Conservation (phyloP, 2,329 filamentous ascomycete species). For the Cucurbitaria berberidis region DNA sequence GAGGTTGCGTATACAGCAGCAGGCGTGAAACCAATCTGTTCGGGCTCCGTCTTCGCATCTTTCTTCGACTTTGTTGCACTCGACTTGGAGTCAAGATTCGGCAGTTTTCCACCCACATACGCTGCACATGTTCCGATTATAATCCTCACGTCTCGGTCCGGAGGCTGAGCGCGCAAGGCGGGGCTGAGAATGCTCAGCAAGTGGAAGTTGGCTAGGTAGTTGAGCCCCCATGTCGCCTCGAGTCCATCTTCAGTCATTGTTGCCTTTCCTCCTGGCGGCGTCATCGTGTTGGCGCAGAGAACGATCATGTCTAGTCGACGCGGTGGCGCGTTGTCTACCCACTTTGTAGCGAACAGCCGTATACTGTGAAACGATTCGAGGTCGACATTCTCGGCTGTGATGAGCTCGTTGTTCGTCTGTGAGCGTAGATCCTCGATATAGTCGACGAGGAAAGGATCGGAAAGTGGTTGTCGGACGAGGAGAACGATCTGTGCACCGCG, state of each 20-base stretch:
- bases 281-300: conserved; percentile 80
- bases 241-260: conserved; percentile 76
- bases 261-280: conserved; percentile 67
- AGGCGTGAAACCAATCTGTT: conserved; percentile 50
- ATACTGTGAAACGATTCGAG: conserved; percentile 87
- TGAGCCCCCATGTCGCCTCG: conserved; percentile 91
- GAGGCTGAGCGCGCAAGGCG: conserved; percentile 86
- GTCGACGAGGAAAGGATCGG: conserved; percentile 88
- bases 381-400: conserved; percentile 95
- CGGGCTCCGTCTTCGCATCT: conserved; percentile 27
- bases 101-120: conserved; percentile 78
- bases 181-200: conserved; percentile 89
- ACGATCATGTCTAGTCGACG: conserved; percentile 89
- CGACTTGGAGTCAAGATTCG: conserved; percentile 58
- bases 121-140: conserved; percentile 86
- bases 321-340: conserved; percentile 94
- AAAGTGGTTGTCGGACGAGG: conserved; percentile 79
- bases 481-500: conserved; percentile 91
- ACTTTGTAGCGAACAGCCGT: conserved; percentile 91
- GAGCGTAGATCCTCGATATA: conserved; percentile 87
- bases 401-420: conserved; percentile 79
- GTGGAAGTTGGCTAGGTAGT: conserved; percentile 96
- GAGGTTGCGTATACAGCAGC: conserved; percentile 57
- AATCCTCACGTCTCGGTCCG: conserved; percentile 90
- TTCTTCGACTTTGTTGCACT: conserved; percentile 65